phyloP scores from a whole-genome alignment of 2,329 filamentous ascomycete genomes.

The Diplodia scrobiculata region DNA sequence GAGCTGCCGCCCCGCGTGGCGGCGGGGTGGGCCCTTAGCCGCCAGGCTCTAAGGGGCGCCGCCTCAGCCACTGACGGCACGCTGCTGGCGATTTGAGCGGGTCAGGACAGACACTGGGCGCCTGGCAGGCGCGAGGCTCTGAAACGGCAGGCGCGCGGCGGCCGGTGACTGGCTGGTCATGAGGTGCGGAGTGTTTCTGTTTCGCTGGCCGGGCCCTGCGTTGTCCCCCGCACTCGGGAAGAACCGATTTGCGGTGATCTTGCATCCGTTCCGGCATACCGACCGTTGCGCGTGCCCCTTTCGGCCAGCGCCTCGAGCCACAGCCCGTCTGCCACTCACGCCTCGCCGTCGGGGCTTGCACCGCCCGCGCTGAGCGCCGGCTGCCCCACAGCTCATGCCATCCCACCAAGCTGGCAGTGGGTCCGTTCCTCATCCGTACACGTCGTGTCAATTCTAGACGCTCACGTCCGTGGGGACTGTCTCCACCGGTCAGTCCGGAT shows the following conservation, averaged over 20 bases:
- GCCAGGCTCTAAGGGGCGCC: constrained; percentile 9
- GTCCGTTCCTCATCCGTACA: constrained; percentile 13
- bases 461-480: constrained; percentile 12
- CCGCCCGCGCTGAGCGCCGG: constrained; percentile 14
- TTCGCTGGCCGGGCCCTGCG: constrained; percentile 19
- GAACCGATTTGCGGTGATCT: constrained; percentile 15
- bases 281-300: constrained; percentile 9
- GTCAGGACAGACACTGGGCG: background rate
- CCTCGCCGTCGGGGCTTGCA: background rate
- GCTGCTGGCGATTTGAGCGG: background rate
- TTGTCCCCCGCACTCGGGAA: constrained; percentile 22
- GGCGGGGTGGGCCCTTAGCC: constrained; percentile 3
- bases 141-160: constrained; percentile 13
- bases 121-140: constrained; percentile 1
- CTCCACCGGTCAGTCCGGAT: constrained; percentile 20
- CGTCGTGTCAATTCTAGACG: constrained; percentile 25
- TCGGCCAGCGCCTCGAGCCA: constrained; percentile 13
- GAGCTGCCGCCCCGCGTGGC: constrained; percentile 14
- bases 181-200: background rate
- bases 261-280: constrained; percentile 19
- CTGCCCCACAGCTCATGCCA: constrained; percentile 23
- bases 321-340: constrained; percentile 2
- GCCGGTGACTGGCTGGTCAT: background rate
- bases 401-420: constrained; percentile 22
- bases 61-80: constrained; percentile 25